phyloP scores from a whole-genome alignment of 345 rosid genomes.

The Dipteronia sinensis region DNA sequence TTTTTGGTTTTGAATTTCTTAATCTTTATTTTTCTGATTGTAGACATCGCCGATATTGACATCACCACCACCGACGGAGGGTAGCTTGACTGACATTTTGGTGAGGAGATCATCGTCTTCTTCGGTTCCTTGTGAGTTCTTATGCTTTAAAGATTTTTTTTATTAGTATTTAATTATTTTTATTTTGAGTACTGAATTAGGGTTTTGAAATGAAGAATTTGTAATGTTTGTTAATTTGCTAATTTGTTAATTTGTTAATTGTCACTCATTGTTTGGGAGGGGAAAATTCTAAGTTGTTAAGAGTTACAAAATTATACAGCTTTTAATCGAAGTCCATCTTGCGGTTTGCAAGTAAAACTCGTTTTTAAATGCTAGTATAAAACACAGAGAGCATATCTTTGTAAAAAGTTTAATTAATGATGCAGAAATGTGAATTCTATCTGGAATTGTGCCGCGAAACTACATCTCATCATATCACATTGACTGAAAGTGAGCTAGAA shows the following conservation, averaged over 20 bases:
- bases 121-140: conserved; percentile 54
- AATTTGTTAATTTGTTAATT: background rate
- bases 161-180: background rate
- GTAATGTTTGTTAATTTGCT: background rate
- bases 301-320: background rate
- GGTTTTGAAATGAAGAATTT: background rate
- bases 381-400: background rate
- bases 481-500: background rate
- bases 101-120: conserved; percentile 69
- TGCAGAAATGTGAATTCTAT: background rate
- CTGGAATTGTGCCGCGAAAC: background rate
- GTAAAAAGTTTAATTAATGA: background rate
- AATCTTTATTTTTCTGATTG: conserved; percentile 4
- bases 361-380: background rate
- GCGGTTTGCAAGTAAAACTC: background rate
- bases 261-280: background rate
- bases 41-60: conserved; percentile 81
- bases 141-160: background rate
- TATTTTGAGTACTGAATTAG: background rate
- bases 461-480: background rate
- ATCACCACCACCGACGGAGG: conserved; percentile 64
- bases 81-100: conserved; percentile 93
- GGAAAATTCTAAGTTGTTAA: background rate
- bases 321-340: background rate
- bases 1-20: background rate